Evolutionary conservation across 805 yeast genomes (phyloP), one percentile per base, ranked within the genome.

Genomic region (Vanderwaltozyma polyspora): DNA sequence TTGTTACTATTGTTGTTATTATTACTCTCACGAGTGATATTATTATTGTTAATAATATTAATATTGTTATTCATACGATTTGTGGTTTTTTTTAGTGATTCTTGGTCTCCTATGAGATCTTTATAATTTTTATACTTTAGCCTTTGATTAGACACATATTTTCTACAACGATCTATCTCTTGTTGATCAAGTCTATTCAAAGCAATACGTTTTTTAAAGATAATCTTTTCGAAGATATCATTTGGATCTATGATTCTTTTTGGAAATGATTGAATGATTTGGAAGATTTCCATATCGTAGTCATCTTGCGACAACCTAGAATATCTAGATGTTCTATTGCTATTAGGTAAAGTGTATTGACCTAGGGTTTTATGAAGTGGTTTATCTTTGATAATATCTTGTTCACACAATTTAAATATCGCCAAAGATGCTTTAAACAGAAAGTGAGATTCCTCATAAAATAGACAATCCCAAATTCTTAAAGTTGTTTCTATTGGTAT

Each of bases 401-500:
- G 79, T 48, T 82, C 87, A 34, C 86, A 67, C 42, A 78, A 56
- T 49, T 82, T 81, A 54, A 87, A 72, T 11, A 91, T 71, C 1
- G 95, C 79, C 35, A 89, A 60, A 1, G 94, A 78, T 3, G 83
- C 70, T 38, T 94, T 74, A 62, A 86, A 91, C 13, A 91, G 64
- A 9, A 91, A 73, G 49, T 83, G 83, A 2, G 94, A 79, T 19
- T 85, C 95, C 54, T 89, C 97, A 51, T 81, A 85, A 66, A 93
- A 87, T 32, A 89, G 60, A 41, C 93, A 83, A 58, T 91, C 98
- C 97, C 98, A 89, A 0, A 91, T 78, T 36, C 97, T 63, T 29
- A 91, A 62, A 7, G 85, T 79, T 0, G 93, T 73, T 51, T 91
- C 97, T 16, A 85, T 74, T 0, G 98, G 98, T 18, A 91, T 59